Percentiles rank a stretch among this genome's conserved stretches.
These are phyloP conservation scores for Parsonsia alboflavescens DNA, from an alignment of 257 asterid species.

Conservation along the genomic window DNA sequence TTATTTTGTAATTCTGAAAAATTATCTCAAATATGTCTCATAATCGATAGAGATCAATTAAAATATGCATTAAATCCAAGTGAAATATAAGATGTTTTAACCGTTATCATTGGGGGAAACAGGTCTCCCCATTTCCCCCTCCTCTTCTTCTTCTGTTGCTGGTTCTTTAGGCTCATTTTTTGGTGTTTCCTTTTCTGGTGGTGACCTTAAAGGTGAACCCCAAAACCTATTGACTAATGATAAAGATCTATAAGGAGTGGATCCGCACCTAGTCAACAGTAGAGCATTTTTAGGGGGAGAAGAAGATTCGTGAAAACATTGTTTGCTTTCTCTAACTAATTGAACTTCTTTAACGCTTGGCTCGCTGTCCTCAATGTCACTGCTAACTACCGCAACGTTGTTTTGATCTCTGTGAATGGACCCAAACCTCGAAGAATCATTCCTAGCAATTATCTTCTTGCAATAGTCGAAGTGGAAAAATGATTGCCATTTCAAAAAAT, in stretches of 20 bases:
- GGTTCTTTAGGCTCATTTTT: conserved; percentile 14
- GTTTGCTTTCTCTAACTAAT: conserved; percentile 20
- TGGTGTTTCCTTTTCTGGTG: not conserved
- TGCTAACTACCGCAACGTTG: conserved; percentile 14
- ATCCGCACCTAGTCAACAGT: conserved; percentile 77
- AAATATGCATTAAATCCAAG: too few relatives aligned
- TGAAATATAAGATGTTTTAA: too few relatives aligned
- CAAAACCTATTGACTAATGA: conserved; percentile 66
- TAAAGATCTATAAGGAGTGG: conserved; percentile 93
- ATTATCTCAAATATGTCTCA: too few relatives aligned
- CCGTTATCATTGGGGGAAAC: not conserved
- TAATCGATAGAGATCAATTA: too few relatives aligned
- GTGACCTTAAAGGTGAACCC: conserved; percentile 47
- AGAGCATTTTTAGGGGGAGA: conserved; percentile 65
- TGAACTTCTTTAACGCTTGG: conserved; percentile 1
- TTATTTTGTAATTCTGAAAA: too few relatives aligned
- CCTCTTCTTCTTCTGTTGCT: conserved; percentile 13
- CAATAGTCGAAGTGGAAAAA: conserved; percentile 44
- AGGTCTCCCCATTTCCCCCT: conserved; percentile 18
- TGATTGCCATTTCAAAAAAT: conserved; percentile 34
- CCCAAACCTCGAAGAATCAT: conserved; percentile 30
- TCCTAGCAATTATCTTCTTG: conserved; percentile 36
- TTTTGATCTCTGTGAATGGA: conserved; percentile 20
- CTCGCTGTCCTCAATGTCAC: conserved; percentile 16
- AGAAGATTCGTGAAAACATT: conserved; percentile 27